Conservation (phyloP, 2,329 filamentous ascomycete genomes). For the Aspergillus fructus region DNA sequence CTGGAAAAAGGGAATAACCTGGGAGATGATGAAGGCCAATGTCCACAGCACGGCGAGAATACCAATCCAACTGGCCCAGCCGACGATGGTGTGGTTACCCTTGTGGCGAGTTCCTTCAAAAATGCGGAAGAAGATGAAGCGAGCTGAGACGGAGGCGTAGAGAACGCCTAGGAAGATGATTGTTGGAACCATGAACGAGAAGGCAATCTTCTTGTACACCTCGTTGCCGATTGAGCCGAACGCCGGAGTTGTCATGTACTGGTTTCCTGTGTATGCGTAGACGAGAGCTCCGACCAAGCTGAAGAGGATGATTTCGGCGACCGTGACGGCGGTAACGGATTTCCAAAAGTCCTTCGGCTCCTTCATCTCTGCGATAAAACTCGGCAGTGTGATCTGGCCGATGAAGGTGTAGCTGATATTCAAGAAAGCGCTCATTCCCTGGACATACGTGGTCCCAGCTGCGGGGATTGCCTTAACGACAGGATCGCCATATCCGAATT, state of each 20-base stretch:
- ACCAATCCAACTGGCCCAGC: constrained; percentile 74
- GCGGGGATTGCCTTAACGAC: constrained; percentile 68
- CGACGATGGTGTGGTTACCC: constrained; percentile 74
- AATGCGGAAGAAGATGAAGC: constrained; percentile 88
- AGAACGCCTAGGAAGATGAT: constrained; percentile 88
- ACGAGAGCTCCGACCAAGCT: constrained; percentile 76
- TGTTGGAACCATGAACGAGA: constrained; percentile 94
- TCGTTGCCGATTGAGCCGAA: constrained; percentile 78
- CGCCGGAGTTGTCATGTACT: constrained; percentile 84
- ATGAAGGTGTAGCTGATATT: constrained; percentile 98
- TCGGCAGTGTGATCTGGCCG: constrained; percentile 88
- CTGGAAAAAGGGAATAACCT: constrained; percentile 91
- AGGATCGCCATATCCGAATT: constrained; percentile 59
- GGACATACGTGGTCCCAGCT: constrained; percentile 73
- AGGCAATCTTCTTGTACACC: constrained; percentile 80
- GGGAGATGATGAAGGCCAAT: constrained; percentile 87
- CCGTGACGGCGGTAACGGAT: constrained; percentile 85
- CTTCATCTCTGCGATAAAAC: constrained; percentile 94
- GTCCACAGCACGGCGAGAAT: constrained; percentile 71
- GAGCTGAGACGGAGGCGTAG: constrained; percentile 84
- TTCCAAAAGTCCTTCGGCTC: constrained; percentile 82
- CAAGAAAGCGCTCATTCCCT: constrained; percentile 81
- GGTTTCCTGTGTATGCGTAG: constrained; percentile 83
- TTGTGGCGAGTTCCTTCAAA: constrained; percentile 80
- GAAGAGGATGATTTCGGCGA: constrained; percentile 84